phyloP scores from a whole-genome alignment of 345 rosid species.

The Aquilaria yunnanensis region DNA sequence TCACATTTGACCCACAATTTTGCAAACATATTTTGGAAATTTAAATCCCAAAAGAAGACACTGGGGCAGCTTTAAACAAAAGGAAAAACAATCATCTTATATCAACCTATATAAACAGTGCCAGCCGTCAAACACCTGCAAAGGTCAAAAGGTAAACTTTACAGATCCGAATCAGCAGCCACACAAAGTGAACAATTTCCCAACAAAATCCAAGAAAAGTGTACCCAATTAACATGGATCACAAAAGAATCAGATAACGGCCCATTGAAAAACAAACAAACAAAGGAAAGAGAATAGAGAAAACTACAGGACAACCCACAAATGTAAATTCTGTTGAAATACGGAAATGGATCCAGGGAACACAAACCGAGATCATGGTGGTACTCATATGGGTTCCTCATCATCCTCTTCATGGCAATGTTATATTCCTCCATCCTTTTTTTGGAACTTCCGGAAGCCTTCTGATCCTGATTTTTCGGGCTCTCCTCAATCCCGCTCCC shows the following conservation, averaged over 20 bases:
- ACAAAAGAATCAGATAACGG: no score
- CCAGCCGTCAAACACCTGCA: no score
- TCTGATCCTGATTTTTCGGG: slow-evolving; percentile 18
- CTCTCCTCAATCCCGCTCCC: slow-evolving; percentile 33
- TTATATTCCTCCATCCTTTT: slow-evolving; percentile 67
- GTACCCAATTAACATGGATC: no score
- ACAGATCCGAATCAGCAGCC: slow-evolving; percentile 1
- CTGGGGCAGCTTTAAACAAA: no score
- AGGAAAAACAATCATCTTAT: no score
- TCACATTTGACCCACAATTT: no score
- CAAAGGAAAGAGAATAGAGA: not conserved
- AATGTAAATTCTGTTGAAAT: not conserved
- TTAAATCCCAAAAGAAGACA: no score
- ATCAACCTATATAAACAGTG: no score
- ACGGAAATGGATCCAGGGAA: not conserved
- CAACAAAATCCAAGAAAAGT: not conserved
- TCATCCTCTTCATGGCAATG: slow-evolving; percentile 78
- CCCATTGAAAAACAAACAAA: not conserved
- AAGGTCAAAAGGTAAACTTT: not conserved
- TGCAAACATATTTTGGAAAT: no score
- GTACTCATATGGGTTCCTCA: slow-evolving; percentile 90
- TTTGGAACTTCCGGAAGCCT: slow-evolving; percentile 31
- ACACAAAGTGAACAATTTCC: slow-evolving; percentile 1
- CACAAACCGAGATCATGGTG: slow-evolving; percentile 82
- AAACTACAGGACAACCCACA: not conserved